A percentile compares a stretch with the other conserved stretches of the same genome.
phyloP scores from a whole-genome alignment of 202 grass and related monocot genomes.

The Hordeum pubiflorum region DNA sequence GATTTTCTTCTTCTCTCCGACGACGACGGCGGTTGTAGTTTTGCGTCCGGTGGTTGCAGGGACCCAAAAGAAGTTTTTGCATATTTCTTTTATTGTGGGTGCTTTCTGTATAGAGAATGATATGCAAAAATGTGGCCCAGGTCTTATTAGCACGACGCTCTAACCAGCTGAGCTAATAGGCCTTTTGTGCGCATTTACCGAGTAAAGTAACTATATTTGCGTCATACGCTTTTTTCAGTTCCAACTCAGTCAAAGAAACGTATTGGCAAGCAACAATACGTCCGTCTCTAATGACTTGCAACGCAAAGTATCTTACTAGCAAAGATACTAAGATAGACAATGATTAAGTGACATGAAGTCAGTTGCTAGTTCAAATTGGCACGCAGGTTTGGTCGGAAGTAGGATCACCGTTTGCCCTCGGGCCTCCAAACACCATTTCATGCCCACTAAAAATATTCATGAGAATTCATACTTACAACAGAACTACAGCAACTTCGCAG shows the following conservation, averaged over 20 bases:
- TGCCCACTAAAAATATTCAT: background rate
- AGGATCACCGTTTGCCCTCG: background rate
- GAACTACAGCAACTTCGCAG: background rate
- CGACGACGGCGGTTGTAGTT: too few relatives aligned
- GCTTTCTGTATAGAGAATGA: too few relatives aligned
- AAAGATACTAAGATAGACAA: background rate
- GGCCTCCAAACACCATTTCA: background rate
- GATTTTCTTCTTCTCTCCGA: too few relatives aligned
- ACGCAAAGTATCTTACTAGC: background rate
- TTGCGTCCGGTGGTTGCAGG: too few relatives aligned
- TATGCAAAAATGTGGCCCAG: slow-evolving; percentile 39
- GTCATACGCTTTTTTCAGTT: too few relatives aligned
- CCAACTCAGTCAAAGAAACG: too few relatives aligned
- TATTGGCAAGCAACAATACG: background rate
- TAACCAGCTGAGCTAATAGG: slow-evolving; percentile 99
- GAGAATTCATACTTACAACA: background rate
- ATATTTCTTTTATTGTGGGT: too few relatives aligned
- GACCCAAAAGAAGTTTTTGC: too few relatives aligned
- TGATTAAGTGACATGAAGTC: background rate
- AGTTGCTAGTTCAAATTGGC: background rate
- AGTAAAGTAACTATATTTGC: background rate
- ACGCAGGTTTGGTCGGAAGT: background rate
- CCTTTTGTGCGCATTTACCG: background rate
- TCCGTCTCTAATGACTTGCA: background rate
- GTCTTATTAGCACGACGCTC: slow-evolving; percentile 98